Base-by-base conservation (phyloP, 805 yeast genomes). In the Cyberlindnera mycetangii region DNA sequence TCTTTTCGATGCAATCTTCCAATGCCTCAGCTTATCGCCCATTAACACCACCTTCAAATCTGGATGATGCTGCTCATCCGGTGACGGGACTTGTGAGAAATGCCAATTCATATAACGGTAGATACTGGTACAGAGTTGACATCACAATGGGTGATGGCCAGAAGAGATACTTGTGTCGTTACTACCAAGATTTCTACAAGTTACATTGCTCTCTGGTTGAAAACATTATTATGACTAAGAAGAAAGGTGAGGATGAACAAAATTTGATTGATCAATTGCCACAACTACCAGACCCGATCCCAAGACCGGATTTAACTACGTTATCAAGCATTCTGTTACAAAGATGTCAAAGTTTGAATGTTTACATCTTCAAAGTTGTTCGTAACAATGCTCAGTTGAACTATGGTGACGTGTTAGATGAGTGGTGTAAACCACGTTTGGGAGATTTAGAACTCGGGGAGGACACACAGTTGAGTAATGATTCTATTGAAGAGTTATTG, bases 61-160 rank as follows among this genome's bases (percentile, higher is more conserved):
- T 6, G 7, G 12, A 25, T 3, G 39, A 37, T 7, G 50, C 41
- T 8, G 36, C 51, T 4, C 54, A 40, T 58, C 72, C 75, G 0
- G 50, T 62, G 5, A 53, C 68, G 3, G 68, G 70, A 2, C 52
- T 65, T 4, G 71, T 75, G 11, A 60, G 62, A 42, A 69, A 74
- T 37, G 74, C 67, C 20, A 65, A 69, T 17, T 59, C 65, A 18
- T 62, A 56, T 48, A 65, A 71, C 33, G 72, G 73, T n/a, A 53
- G 77, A 41, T 73, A 67, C 52, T 76, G 80, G 79, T 76, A 76
- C 51, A 64, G 76, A 42, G 65, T 74, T 22, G 80, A 75, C 48
- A 55, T 73, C 19, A 48, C 55, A 6, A 61, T 65, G 50, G 59
- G 62, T 31, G 62, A 67, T 39, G 67, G 67, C 18, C 62, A 60